phyloP scores from a whole-genome alignment of 2,329 filamentous ascomycete species.

The Sarocladium kiliense region DNA sequence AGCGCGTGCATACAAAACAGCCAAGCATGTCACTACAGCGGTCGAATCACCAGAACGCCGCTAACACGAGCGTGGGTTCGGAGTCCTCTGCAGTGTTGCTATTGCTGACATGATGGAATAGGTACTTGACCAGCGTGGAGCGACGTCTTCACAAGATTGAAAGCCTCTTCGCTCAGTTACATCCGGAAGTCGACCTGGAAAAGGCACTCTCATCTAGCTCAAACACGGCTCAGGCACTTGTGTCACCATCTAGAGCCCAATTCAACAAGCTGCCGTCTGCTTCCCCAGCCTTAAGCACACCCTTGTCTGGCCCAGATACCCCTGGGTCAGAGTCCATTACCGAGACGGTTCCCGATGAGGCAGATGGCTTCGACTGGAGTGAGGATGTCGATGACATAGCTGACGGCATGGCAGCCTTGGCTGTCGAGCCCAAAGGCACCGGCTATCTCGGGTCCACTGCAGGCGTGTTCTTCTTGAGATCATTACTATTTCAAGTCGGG shows the following conservation, averaged over 20 bases:
- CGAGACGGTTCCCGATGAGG: constrained; percentile 22
- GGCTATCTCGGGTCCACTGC: constrained; percentile 28
- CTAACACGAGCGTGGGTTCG: constrained; percentile 19
- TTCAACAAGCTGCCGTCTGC: not conserved
- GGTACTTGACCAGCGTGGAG: constrained; percentile 20
- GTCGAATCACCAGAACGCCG: constrained; percentile 18
- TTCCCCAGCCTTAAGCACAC: not conserved
- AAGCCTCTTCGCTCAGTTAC: constrained; percentile 15
- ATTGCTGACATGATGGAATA: constrained; percentile 5
- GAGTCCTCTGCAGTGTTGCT: not conserved
- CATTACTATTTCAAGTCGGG: constrained; percentile 20
- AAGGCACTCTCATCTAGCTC: constrained; percentile 14
- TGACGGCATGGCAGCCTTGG: constrained; percentile 30
- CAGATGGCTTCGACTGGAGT: constrained; percentile 27
- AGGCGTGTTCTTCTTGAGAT: constrained; percentile 24
- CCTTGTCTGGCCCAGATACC: not conserved
- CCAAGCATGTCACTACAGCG: constrained; percentile 20
- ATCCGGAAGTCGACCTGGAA: constrained; percentile 19
- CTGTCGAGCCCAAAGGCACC: constrained; percentile 27
- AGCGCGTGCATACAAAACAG: constrained; percentile 18
- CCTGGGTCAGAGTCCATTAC: constrained; percentile 16
- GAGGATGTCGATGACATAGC: constrained; percentile 25
- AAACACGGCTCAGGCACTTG: not conserved
- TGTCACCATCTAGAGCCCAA: not conserved
- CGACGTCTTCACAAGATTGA: constrained; percentile 16